These are phyloP conservation scores for Lasiodiplodia gonubiensis DNA, from an alignment of 2,329 filamentous ascomycete species.

Conservation along the genomic window DNA sequence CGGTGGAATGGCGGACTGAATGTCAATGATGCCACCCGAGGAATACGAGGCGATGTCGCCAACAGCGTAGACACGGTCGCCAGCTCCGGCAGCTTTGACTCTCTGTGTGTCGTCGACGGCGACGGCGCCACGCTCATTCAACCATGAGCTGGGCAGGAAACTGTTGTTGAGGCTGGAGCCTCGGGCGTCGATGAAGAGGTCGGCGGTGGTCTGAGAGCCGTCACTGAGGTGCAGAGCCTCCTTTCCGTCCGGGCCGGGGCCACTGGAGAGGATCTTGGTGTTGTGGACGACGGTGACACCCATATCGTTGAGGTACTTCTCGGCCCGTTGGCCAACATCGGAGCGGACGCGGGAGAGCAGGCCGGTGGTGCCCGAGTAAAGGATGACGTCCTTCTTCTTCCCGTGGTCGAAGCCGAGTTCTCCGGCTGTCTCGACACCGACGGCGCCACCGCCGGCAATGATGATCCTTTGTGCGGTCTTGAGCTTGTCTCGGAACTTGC, in stretches of 20 bases:
- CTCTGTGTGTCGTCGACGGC: slow-evolving; percentile 31
- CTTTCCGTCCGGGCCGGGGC: slow-evolving; percentile 47
- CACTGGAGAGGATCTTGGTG: slow-evolving; percentile 34
- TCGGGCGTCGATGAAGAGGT: slow-evolving; percentile 42
- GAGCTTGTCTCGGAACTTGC: slow-evolving; percentile 37
- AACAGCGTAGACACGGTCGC: slow-evolving; percentile 39
- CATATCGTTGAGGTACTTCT: slow-evolving; percentile 37
- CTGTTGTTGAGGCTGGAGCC: slow-evolving; percentile 38
- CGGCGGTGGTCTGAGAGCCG: slow-evolving; percentile 54
- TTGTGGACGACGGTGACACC: slow-evolving; percentile 39
- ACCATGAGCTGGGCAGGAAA: slow-evolving; percentile 37
- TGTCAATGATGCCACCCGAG: slow-evolving; percentile 38
- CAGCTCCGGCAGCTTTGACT: slow-evolving; percentile 31
- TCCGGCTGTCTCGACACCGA: slow-evolving; percentile 45
- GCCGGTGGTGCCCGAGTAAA: slow-evolving; percentile 37
- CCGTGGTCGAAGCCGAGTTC: slow-evolving; percentile 39
- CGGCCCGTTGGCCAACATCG: slow-evolving; percentile 34
- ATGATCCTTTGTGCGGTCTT: slow-evolving; percentile 39
- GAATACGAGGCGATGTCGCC: slow-evolving; percentile 43
- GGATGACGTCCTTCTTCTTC: slow-evolving; percentile 35
- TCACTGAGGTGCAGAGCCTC: slow-evolving; percentile 55
- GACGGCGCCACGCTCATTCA: slow-evolving; percentile 38
- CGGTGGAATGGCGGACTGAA: slow-evolving; percentile 36
- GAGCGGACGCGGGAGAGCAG: slow-evolving; percentile 36
- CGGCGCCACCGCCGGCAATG: slow-evolving; percentile 43